These are phyloP conservation scores for Pontederia paniculata DNA, from an alignment of 176 grass and related monocot species.

Conservation along the genomic window DNA sequence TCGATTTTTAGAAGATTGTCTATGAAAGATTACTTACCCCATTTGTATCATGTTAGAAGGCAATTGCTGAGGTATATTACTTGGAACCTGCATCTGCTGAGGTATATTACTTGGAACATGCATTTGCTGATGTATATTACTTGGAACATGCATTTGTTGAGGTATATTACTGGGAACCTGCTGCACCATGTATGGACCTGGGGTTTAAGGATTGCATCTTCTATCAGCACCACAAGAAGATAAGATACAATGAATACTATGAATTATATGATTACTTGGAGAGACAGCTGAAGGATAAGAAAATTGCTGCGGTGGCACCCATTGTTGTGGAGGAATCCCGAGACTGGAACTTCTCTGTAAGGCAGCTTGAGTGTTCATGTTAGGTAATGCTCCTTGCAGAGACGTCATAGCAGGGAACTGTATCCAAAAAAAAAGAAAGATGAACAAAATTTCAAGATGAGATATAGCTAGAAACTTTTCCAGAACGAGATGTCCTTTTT, in stretches of 20 bases:
- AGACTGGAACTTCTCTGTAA: slow-evolving; percentile 49
- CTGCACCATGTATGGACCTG: slow-evolving; percentile 77
- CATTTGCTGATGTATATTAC: neutral
- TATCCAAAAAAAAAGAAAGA: slow-evolving; percentile 7
- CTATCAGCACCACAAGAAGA: slow-evolving; percentile 1
- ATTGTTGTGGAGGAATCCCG: slow-evolving; percentile 30
- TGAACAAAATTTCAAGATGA: slow-evolving; percentile 19
- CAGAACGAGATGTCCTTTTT: neutral
- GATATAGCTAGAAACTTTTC: slow-evolving; percentile 8
- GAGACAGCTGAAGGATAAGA: slow-evolving; percentile 38
- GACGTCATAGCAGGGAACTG: slow-evolving; percentile 41
- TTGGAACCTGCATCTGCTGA: slow-evolving; percentile 20
- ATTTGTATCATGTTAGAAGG: slow-evolving; percentile 41
- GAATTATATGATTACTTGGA: slow-evolving; percentile 54
- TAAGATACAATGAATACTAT: slow-evolving; percentile 1
- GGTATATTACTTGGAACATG: slow-evolving; percentile 43
- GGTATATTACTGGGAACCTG: slow-evolving; percentile 43
- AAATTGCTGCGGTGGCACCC: slow-evolving; percentile 34
- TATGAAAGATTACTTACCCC: slow-evolving; percentile 19
- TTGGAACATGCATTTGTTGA: slow-evolving; percentile 22
- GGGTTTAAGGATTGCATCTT: slow-evolving; percentile 10
- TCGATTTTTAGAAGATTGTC: neutral
- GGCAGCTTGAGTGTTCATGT: slow-evolving; percentile 23
- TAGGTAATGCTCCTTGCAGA: slow-evolving; percentile 28
- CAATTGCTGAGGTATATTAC: slow-evolving; percentile 25